phyloP scores from a whole-genome alignment of 495 filamentous ascomycete species.

The Penicillium coprophilum region DNA sequence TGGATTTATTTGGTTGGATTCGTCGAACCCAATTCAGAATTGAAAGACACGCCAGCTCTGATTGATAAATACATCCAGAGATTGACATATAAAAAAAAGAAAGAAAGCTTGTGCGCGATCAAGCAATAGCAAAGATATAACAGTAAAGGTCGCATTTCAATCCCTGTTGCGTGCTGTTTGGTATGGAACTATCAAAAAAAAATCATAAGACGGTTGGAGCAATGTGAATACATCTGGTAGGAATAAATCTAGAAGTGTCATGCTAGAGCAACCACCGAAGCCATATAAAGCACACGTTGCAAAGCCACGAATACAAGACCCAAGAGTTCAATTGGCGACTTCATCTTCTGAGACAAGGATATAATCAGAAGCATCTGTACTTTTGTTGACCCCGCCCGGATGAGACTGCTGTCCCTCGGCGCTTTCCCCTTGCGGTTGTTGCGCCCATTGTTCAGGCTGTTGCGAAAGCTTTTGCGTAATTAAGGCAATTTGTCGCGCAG shows the following conservation, averaged over 20 bases:
- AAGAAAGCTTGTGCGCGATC: too few relatives aligned
- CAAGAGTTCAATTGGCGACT: background rate
- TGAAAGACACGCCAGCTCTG: background rate
- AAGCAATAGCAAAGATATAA: background rate
- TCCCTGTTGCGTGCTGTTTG: background rate
- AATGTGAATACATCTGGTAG: background rate
- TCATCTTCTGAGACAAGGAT: slow-evolving; percentile 4
- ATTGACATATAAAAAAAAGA: too few relatives aligned
- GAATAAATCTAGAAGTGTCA: background rate
- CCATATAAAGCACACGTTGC: background rate
- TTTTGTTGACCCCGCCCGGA: background rate
- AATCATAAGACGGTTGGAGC: too few relatives aligned
- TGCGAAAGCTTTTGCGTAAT: background rate
- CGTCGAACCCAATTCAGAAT: background rate
- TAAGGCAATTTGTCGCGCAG: background rate
- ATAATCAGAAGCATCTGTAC: background rate
- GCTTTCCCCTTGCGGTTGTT: background rate
- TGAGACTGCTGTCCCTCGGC: background rate
- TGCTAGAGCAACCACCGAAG: background rate
- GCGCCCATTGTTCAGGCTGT: background rate
- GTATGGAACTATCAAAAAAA: background rate
- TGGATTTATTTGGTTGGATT: background rate
- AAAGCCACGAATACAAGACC: background rate
- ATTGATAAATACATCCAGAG: background rate
- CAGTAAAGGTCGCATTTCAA: background rate